Conservation (phyloP, 345 rosid genomes). For the Syzygium jambos region DNA sequence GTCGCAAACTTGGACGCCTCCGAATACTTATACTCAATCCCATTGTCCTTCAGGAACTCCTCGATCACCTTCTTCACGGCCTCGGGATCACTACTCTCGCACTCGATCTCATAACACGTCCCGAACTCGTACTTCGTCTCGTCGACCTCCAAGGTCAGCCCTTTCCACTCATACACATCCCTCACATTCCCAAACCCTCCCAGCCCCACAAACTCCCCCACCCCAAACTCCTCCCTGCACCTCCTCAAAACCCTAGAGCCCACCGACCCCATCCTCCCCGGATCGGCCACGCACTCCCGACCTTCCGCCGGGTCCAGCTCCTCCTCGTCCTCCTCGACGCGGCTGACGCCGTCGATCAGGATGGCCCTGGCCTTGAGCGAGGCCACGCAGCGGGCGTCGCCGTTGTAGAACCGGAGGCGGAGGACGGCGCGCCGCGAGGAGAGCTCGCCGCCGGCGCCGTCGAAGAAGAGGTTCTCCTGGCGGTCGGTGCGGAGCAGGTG, state of each 20-base stretch:
- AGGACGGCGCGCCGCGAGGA: constrained; percentile 46
- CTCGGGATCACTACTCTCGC: constrained; percentile 75
- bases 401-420: constrained; percentile 55
- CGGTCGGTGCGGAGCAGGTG: constrained; percentile 46
- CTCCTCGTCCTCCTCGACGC: constrained; percentile 87
- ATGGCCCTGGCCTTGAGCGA: constrained; percentile 64
- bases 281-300: constrained; percentile 37
- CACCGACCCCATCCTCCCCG: constrained; percentile 23
- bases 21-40: constrained; percentile 43
- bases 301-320: constrained; percentile 37
- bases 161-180: constrained; percentile 57
- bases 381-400: constrained; percentile 35
- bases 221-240: constrained; percentile 63
- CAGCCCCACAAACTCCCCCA: constrained; percentile 49
- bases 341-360: constrained; percentile 61
- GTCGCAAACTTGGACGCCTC: constrained; percentile 67
- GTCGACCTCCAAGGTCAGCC: constrained; percentile 73
- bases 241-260: constrained; percentile 57
- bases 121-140: constrained; percentile 74
- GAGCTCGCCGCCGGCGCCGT: constrained; percentile 44
- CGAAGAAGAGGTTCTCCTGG: constrained; percentile 72
- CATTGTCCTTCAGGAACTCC: constrained; percentile 47
- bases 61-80: constrained; percentile 51
- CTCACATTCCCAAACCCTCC: constrained; percentile 86
- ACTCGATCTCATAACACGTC: constrained; percentile 64